phyloP scores from a whole-genome alignment of 2,329 filamentous ascomycete genomes.

The Lasiodiplodia citricola region DNA sequence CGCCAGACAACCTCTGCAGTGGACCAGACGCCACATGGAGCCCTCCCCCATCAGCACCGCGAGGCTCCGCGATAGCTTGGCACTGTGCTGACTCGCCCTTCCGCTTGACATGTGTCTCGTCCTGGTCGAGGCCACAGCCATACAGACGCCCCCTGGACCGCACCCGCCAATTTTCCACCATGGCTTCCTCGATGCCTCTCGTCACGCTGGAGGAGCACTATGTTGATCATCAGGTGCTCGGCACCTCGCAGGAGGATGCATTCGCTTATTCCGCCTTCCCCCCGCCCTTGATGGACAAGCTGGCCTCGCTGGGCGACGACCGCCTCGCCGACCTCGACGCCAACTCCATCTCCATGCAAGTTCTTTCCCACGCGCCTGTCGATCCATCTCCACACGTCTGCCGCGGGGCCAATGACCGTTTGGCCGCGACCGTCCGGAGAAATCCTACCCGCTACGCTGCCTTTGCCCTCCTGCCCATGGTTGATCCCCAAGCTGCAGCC shows the following conservation, averaged over 20 bases:
- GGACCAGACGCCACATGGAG: constrained; percentile 17
- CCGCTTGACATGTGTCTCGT: constrained; percentile 7
- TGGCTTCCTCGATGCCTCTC: constrained; percentile 22
- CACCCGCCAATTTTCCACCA: not conserved
- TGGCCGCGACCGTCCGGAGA: constrained; percentile 17
- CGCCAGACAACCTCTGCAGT: constrained; percentile 21
- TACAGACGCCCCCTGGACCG: constrained; percentile 15
- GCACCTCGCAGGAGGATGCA: constrained; percentile 19
- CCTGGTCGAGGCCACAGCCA: not conserved
- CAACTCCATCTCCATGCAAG: constrained; percentile 25
- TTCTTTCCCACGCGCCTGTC: constrained; percentile 25
- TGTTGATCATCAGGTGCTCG: constrained; percentile 17
- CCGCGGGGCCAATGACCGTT: constrained; percentile 23
- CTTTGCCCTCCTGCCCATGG: constrained; percentile 47
- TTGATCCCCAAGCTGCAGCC: constrained; percentile 39
- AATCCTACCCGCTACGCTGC: constrained; percentile 47
- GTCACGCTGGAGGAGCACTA: constrained; percentile 26
- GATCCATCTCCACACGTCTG: constrained; percentile 23
- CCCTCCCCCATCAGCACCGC: constrained; percentile 12
- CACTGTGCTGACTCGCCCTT: constrained; percentile 17
- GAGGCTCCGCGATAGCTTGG: constrained; percentile 21
- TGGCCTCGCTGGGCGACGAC: constrained; percentile 24
- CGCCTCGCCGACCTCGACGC: constrained; percentile 22
- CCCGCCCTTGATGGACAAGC: constrained; percentile 18
- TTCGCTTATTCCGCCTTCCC: constrained; percentile 14